Base-by-base conservation (phyloP, 2,329 filamentous ascomycete species). In the Corniculantispora saksenae region DNA sequence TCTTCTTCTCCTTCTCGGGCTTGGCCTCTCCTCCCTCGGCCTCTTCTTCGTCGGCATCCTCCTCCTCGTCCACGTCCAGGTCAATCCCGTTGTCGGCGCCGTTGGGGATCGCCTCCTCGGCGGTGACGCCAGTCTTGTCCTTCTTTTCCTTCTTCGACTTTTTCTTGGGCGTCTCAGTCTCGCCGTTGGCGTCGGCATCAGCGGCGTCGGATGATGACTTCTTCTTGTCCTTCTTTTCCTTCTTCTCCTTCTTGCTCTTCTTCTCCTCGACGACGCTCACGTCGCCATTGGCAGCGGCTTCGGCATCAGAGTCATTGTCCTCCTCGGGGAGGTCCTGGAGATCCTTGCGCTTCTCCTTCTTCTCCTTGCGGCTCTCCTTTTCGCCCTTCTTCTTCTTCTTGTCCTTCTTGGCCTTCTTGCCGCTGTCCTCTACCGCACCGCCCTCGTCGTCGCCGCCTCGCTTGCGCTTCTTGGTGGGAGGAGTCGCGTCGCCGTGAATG, bases 341-440 rank as follows among this genome's bases (percentile, higher is more conserved):
- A 54, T 80, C 69, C 69, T 77, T 77, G 61, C 76, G 74, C 71
- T 78, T 79, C 32, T 79, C 75, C 69, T 80, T 79, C 70, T 77
- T 78, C 59, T 79, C 77, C 64, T 78, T 76, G 48, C 77, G 75
- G 63, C 73, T 75, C 68, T 78, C 74, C 65, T 74, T 72, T 19
- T 62, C 60, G 62, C 71, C 69, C 61, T 72, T 72, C 65, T 78
- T 75, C 54, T 76, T 74, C 69, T 78, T 75, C 67, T 78, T 75
- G 10, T 76, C 70, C 66, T 76, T 76, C 70, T 78, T 77, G 19
- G 68, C 69, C 65, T 73, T 74, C 70, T 76, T 76, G 68, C 70
- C 70, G 50, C 73, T 66, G 54, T 66, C 25, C n/a, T 60, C 66
- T 9, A 67, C 64, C 43, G 32, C 32, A 32, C n/a, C n/a, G n/a